A percentile compares a stretch with the other conserved stretches of the same genome.
Conservation (phyloP, 805 yeast genomes). For the Starmera caribaea region DNA sequence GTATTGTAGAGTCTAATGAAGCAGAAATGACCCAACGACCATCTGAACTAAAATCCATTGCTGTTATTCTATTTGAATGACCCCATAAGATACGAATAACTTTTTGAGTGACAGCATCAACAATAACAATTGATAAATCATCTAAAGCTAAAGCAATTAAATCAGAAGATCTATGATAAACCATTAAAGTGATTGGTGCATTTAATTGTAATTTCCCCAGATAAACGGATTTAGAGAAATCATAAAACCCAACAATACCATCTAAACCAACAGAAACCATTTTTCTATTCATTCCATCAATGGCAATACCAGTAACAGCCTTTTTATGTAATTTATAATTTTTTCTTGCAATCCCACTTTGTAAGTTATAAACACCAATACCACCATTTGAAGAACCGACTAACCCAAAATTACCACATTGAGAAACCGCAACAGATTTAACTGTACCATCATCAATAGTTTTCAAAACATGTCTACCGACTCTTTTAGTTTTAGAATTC, state of each 20-base stretch:
- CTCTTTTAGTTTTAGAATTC: constrained; percentile 70
- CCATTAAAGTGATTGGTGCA: constrained; percentile 70
- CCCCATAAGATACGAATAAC: constrained; percentile 86
- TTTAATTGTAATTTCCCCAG: constrained; percentile 59
- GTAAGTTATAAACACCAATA: constrained; percentile 79
- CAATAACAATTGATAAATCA: constrained; percentile 71
- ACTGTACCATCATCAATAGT: constrained; percentile 76
- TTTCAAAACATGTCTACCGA: constrained; percentile 61
- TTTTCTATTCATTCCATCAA: constrained; percentile 84
- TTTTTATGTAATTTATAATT: constrained; percentile 62
- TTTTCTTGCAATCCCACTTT: constrained; percentile 78
- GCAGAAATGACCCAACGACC: constrained; percentile 91
- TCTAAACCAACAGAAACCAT: constrained; percentile 86
- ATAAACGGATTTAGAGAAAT: constrained; percentile 63
- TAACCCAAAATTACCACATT: constrained; percentile 91
- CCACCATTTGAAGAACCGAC: constrained; percentile 86
- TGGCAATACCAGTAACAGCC: constrained; percentile 78
- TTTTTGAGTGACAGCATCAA: constrained; percentile 74
- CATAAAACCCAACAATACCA: constrained; percentile 80
- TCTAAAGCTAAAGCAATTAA: constrained; percentile 80
- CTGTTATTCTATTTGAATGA: constrained; percentile 79
- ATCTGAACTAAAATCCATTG: constrained; percentile 85
- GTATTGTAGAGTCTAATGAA: constrained; percentile 73
- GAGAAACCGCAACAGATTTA: constrained; percentile 69
- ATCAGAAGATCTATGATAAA: constrained; percentile 75